phyloP scores from a whole-genome alignment of 179 eudicot genomes.

The Nepenthes alata region DNA sequence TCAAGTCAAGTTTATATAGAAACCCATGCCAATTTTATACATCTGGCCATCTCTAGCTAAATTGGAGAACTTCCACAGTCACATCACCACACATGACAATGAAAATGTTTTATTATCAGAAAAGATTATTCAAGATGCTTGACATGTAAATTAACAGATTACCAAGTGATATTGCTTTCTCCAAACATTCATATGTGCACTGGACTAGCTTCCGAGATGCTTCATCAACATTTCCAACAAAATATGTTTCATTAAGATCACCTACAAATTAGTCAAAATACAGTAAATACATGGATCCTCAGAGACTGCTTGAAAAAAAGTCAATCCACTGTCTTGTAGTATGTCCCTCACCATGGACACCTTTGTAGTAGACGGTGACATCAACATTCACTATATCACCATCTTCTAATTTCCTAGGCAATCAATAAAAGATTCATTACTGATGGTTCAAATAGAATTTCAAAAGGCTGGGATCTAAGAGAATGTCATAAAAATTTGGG shows the following conservation, averaged over 20 bases:
- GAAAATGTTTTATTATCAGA: too few species aligned
- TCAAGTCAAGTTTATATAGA: too few species aligned
- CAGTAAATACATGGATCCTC: neutral
- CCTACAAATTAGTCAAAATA: slow-evolving; percentile 34
- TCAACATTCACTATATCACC: slow-evolving; percentile 98
- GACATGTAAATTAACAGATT: slow-evolving; percentile 8
- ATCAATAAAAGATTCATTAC: slow-evolving; percentile 2
- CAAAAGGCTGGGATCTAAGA: slow-evolving; percentile 1
- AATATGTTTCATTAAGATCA: slow-evolving; percentile 92
- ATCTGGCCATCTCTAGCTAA: too few species aligned
- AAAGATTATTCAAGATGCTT: too few species aligned
- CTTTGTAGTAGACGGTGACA: slow-evolving; percentile 84
- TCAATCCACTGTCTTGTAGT: neutral
- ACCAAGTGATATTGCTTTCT: slow-evolving; percentile 92
- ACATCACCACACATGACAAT: too few species aligned
- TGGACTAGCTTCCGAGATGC: slow-evolving; percentile 64
- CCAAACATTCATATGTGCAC: slow-evolving; percentile 92
- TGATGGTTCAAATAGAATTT: neutral
- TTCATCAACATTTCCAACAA: slow-evolving; percentile 97
- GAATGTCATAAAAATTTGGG: neutral
- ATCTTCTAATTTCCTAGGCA: slow-evolving; percentile 83
- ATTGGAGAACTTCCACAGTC: too few species aligned
- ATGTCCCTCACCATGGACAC: slow-evolving; percentile 73
- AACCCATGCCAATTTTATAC: too few species aligned
- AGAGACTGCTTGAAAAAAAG: neutral